phyloP scores from a whole-genome alignment of 495 filamentous ascomycete species.

The Penicillium manginii region DNA sequence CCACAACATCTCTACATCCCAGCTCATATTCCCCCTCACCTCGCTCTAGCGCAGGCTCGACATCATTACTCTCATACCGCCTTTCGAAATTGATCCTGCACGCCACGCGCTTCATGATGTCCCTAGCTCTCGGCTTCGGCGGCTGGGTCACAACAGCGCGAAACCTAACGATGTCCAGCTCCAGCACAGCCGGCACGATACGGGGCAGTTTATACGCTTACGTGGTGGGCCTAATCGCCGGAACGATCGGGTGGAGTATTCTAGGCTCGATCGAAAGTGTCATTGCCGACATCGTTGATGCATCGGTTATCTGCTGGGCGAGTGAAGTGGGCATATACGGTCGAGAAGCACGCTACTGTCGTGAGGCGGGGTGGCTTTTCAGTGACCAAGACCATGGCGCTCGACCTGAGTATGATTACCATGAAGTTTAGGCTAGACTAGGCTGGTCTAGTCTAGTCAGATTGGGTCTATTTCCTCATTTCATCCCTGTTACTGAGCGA shows the following conservation, averaged over 20 bases:
- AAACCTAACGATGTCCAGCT: conserved; percentile 60
- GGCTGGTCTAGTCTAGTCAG: not conserved
- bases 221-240: conserved; percentile 87
- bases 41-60: conserved; percentile 24
- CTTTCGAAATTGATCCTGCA: conserved; percentile 91
- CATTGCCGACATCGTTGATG: conserved; percentile 89
- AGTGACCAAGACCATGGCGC: conserved; percentile 48
- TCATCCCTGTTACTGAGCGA: not conserved
- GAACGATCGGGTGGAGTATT: conserved; percentile 92
- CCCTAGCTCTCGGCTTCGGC: conserved; percentile 86
- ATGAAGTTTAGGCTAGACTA: conserved; percentile 23
- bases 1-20: conserved; percentile 58
- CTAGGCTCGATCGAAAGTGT: conserved; percentile 95
- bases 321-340: conserved; percentile 76
- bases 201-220: conserved; percentile 94
- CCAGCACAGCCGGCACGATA: conserved; percentile 54
- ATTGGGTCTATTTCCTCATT: too few species aligned
- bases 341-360: conserved; percentile 77
- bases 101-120: conserved; percentile 87
- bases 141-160: conserved; percentile 95
- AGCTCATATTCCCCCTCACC: conserved; percentile 44
- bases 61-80: conserved; percentile 70
- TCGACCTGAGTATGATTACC: conserved; percentile 15
- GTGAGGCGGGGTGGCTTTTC: conserved; percentile 84
- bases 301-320: conserved; percentile 88